phyloP scores from a whole-genome alignment of 345 rosid genomes.

The Microthlaspi erraticum region DNA sequence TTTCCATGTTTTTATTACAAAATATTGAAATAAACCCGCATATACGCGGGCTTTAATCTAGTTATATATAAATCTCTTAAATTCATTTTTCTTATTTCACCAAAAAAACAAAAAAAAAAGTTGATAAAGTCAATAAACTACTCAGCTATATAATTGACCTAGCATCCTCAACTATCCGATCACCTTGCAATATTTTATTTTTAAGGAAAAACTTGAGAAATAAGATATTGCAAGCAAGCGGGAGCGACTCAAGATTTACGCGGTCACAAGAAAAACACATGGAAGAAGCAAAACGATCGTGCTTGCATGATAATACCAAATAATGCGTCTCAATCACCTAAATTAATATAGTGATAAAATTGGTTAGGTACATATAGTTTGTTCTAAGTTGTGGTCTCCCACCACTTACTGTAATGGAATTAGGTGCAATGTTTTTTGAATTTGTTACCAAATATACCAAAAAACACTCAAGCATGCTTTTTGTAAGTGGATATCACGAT shows the following conservation, averaged over 20 bases:
- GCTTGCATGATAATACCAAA: constrained; percentile 42
- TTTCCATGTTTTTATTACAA: no score
- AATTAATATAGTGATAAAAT: constrained; percentile 15
- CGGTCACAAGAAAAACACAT: constrained; percentile 41
- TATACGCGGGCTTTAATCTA: no score
- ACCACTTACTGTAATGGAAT: constrained; percentile 25
- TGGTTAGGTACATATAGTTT: constrained; percentile 35
- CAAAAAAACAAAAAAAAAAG: not conserved
- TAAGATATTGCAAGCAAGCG: constrained; percentile 21
- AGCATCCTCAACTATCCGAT: not conserved
- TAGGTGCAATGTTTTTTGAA: constrained; percentile 27
- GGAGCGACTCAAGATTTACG: constrained; percentile 37
- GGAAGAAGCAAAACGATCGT: constrained; percentile 36
- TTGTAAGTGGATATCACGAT: constrained; percentile 42
- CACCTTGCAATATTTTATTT: not conserved
- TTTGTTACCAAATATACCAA: constrained; percentile 7
- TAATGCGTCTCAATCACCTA: constrained; percentile 37
- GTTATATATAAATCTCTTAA: no score
- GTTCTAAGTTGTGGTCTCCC: constrained; percentile 37
- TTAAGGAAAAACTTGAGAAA: not conserved
- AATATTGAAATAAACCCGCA: no score
- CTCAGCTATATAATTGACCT: constrained; percentile 24
- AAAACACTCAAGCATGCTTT: constrained; percentile 10
- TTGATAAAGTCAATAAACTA: constrained; percentile 23
- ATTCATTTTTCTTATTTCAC: not conserved